Conservation (phyloP, 805 yeast genomes). For the Starmerella vitae region DNA sequence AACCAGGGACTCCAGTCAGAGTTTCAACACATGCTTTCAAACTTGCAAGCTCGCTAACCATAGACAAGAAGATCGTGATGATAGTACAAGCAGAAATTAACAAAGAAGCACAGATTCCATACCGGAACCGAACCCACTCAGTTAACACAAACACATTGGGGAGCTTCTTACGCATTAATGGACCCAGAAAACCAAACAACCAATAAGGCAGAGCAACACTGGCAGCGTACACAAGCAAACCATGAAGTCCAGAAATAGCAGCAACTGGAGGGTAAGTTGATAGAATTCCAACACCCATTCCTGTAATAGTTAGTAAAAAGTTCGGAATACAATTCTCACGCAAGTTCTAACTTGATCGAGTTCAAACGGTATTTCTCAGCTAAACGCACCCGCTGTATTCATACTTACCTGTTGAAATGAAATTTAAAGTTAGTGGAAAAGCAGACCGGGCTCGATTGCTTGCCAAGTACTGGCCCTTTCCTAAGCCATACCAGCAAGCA, state of each 20-base stretch:
- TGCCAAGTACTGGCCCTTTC: too few species aligned
- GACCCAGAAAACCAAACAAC: slow-evolving; percentile 70
- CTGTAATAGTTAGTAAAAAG: slow-evolving; percentile 28
- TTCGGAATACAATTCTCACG: slow-evolving; percentile 47
- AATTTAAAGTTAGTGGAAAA: too few species aligned
- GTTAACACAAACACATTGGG: slow-evolving; percentile 87
- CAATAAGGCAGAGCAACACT: slow-evolving; percentile 75
- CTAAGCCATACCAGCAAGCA: too few species aligned
- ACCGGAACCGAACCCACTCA: slow-evolving; percentile 84
- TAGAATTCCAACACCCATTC: slow-evolving; percentile 79
- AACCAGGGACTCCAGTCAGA: slow-evolving; percentile 62
- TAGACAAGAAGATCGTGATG: slow-evolving; percentile 69
- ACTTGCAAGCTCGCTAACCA: slow-evolving; percentile 79
- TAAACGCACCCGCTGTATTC: too few species aligned
- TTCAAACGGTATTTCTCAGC: slow-evolving; percentile 61
- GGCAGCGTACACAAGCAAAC: slow-evolving; percentile 65
- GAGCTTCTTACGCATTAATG: slow-evolving; percentile 58
- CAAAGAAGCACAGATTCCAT: slow-evolving; percentile 56
- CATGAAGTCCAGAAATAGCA: slow-evolving; percentile 74
- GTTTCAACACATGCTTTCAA: slow-evolving; percentile 62
- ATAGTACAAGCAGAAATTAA: slow-evolving; percentile 71
- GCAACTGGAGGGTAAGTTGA: slow-evolving; percentile 81
- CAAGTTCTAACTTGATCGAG: slow-evolving; percentile 76
- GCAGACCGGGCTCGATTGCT: too few species aligned
- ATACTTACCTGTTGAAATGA: too few species aligned